phyloP scores from a whole-genome alignment of 1,284 basidiomycete species.

The Heterobasidion parviporum region DNA sequence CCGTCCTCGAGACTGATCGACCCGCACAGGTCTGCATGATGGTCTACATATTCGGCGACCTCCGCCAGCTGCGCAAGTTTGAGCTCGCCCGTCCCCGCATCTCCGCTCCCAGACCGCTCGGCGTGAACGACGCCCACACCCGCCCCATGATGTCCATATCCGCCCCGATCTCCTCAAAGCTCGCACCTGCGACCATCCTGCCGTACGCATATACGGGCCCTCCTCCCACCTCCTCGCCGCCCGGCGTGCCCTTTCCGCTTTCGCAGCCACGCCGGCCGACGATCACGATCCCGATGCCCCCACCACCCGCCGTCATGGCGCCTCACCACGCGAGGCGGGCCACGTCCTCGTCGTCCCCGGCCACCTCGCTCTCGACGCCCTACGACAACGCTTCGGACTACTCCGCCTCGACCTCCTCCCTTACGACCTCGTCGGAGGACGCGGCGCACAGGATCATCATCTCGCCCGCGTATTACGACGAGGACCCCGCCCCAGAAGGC shows the following conservation, averaged over 20 bases:
- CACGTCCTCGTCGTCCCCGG: background rate
- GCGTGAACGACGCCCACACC: conserved; percentile 8
- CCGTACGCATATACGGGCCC: background rate
- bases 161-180: conserved; percentile 5
- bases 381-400: background rate
- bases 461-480: conserved; percentile 57
- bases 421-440: conserved; percentile 2
- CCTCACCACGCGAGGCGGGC: background rate
- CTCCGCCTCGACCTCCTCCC: background rate
- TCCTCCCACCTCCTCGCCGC: background rate
- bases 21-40: conserved; percentile 38
- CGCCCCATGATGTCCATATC: conserved; percentile 15
- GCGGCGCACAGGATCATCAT: conserved; percentile 34
- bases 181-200: background rate
- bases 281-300: background rate
- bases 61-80: conserved; percentile 69
- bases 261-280: background rate
- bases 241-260: background rate
- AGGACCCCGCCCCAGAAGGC: conserved; percentile 44
- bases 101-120: conserved; percentile 34
- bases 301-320: background rate
- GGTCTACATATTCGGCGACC: conserved; percentile 75
- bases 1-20: background rate
- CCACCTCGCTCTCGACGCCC: background rate
- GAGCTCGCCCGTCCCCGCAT: conserved; percentile 61